phyloP scores from a whole-genome alignment of 306 rosid species.

The Ceratonia siliqua region DNA sequence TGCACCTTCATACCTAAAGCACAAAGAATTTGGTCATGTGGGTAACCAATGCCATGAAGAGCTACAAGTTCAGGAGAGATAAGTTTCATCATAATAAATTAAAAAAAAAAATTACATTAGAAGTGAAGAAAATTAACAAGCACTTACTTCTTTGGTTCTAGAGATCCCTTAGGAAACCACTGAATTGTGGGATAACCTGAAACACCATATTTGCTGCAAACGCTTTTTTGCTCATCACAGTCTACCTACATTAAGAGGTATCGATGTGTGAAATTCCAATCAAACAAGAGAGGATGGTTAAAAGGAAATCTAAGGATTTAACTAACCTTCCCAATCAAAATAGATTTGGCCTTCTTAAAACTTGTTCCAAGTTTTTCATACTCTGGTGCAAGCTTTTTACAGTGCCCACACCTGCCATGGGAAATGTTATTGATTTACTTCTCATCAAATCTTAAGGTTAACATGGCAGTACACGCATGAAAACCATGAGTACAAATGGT shows the following conservation, averaged over 20 bases:
- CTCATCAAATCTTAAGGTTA: neutral
- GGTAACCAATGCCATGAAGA: neutral
- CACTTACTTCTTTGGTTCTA: slow-evolving; percentile 78
- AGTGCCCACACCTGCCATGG: slow-evolving; percentile 84
- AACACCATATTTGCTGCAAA: slow-evolving; percentile 77
- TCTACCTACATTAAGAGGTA: slow-evolving; percentile 61
- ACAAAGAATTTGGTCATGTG: slow-evolving; percentile 31
- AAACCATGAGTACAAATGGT: neutral
- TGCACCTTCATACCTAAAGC: slow-evolving; percentile 71
- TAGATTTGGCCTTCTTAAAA: slow-evolving; percentile 66
- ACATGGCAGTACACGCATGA: neutral
- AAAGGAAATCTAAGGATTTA: neutral
- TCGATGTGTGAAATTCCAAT: neutral
- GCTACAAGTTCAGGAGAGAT: neutral
- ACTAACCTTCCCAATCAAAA: slow-evolving; percentile 79
- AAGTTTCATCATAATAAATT: neutral
- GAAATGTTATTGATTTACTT: neutral
- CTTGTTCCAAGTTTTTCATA: slow-evolving; percentile 77
- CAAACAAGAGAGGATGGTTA: neutral
- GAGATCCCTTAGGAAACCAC: slow-evolving; percentile 86
- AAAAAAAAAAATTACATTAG: neutral
- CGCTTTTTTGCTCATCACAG: slow-evolving; percentile 83
- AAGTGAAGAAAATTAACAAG: neutral
- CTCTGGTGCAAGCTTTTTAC: slow-evolving; percentile 90
- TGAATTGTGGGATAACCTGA: slow-evolving; percentile 85